Percentiles rank a stretch among this genome's conserved stretches.
Evolutionary conservation across 345 rosid species (phyloP).

Genomic region (Rhodamnia argentea): DNA sequence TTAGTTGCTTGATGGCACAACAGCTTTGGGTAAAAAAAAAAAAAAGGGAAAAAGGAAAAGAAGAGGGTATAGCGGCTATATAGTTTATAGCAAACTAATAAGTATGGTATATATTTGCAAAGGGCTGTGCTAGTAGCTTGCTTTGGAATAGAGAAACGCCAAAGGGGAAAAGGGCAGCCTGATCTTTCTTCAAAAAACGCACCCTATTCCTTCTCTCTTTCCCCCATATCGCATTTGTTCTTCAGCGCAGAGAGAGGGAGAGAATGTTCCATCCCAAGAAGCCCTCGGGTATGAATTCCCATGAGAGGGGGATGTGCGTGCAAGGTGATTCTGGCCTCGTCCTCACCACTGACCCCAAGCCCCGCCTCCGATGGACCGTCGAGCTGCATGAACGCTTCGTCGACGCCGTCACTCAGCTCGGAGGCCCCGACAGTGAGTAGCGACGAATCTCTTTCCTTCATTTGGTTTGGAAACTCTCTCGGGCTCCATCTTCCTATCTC

Average conservation of each 20-base stretch:
- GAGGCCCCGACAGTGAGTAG: constrained; percentile 91
- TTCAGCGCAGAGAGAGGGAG: constrained; percentile 8
- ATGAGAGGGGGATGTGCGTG: constrained; percentile 88
- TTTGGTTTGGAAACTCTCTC: background rate
- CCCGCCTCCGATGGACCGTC: constrained; percentile 98
- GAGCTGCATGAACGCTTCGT: constrained; percentile 99
- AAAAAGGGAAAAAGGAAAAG: background rate
- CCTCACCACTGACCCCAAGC: constrained; percentile 99
- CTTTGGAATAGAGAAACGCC: background rate
- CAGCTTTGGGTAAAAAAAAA: background rate
- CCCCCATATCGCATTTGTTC: constrained; percentile 92
- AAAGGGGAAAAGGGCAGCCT: background rate
- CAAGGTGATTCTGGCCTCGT: constrained; percentile 99
- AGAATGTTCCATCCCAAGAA: constrained; percentile 96
- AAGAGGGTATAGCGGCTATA: background rate
- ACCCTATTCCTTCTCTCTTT: constrained; percentile 61
- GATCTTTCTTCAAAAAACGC: constrained; percentile 50
- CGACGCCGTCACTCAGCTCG: constrained; percentile 97
- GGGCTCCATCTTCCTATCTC: background rate
- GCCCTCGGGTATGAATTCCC: constrained; percentile 78
- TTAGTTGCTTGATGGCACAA: background rate
- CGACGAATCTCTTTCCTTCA: background rate
- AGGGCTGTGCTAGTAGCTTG: background rate
- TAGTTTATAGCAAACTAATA: background rate
- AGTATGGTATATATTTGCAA: background rate